phyloP scores from a whole-genome alignment of 2,329 filamentous ascomycete genomes.

The Plectosphaerella cucumerina region DNA sequence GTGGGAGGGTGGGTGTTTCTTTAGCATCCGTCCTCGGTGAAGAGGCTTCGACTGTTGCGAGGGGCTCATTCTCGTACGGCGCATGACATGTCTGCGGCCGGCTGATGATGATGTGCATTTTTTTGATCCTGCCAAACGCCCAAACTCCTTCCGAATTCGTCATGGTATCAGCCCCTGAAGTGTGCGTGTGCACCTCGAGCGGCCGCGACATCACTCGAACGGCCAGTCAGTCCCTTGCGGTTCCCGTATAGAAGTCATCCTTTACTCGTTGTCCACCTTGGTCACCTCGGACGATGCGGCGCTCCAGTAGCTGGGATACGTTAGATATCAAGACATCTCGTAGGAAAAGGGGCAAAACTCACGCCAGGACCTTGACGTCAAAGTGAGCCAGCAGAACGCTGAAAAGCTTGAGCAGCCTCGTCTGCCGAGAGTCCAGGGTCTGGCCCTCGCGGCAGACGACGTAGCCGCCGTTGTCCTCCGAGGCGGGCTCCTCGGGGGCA shows the following conservation, averaged over 20 bases:
- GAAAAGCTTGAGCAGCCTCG: constrained; percentile 89
- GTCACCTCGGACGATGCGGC: constrained; percentile 56
- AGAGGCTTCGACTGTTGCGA: neutral
- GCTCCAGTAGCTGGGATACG: constrained; percentile 53
- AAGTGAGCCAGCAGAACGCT: constrained; percentile 89
- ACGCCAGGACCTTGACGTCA: constrained; percentile 72
- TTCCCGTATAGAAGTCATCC: neutral
- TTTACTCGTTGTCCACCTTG: constrained; percentile 36
- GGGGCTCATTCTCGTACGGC: neutral
- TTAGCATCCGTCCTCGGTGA: neutral
- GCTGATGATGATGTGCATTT: constrained; percentile 6
- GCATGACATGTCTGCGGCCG: constrained; percentile 1
- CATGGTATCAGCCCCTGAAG: constrained; percentile 13
- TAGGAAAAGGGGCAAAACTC: constrained; percentile 26
- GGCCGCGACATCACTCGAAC: neutral
- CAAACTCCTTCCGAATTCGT: constrained; percentile 11
- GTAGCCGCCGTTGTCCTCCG: constrained; percentile 63
- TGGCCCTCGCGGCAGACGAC: constrained; percentile 82
- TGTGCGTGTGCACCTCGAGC: neutral
- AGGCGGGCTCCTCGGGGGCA: constrained; percentile 45
- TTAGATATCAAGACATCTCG: neutral
- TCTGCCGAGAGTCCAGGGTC: constrained; percentile 84
- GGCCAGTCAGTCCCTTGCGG: constrained; percentile 11
- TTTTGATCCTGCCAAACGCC: constrained; percentile 7
- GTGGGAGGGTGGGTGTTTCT: neutral